Percentiles rank a stretch among this genome's conserved stretches.
These are phyloP conservation scores for Macadamia integrifolia DNA, from an alignment of 164 flowering plant species.

Conservation along the genomic window DNA sequence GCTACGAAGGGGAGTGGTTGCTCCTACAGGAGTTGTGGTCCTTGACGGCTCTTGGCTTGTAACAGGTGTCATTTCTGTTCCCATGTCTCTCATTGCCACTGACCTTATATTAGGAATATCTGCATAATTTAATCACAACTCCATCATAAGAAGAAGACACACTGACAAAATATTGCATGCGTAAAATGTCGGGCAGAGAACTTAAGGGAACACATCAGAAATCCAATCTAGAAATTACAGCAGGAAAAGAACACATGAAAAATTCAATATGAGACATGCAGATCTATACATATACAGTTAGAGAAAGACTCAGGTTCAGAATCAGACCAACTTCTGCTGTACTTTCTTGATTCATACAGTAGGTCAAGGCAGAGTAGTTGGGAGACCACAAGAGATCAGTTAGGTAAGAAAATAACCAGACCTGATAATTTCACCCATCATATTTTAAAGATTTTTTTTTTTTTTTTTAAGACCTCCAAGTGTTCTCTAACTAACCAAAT, in stretches of 20 bases:
- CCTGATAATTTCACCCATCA: too few species aligned
- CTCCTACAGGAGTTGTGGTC: conserved; percentile 71
- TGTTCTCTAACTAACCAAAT: too few species aligned
- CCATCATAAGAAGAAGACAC: background rate
- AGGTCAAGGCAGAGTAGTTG: too few species aligned
- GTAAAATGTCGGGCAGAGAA: background rate
- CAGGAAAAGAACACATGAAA: background rate
- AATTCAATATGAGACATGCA: too few species aligned
- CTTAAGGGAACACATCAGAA: background rate
- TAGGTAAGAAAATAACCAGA: too few species aligned
- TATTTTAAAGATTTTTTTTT: too few species aligned
- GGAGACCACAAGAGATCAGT: too few species aligned
- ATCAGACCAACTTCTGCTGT: background rate
- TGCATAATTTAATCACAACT: conserved; percentile 18
- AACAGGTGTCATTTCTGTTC: conserved; percentile 94
- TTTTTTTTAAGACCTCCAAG: too few species aligned
- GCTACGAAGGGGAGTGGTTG: conserved; percentile 78
- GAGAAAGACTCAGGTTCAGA: background rate
- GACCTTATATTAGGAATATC: conserved; percentile 51
- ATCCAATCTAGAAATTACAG: background rate
- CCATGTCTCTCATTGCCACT: conserved; percentile 92
- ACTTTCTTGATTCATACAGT: background rate
- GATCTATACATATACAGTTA: background rate
- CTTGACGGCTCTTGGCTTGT: conserved; percentile 91
- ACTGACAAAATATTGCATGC: background rate